Evolutionary conservation across 75 land plant genomes (phyloP).

Genomic region (Pseudotsuga menziesii): DNA sequence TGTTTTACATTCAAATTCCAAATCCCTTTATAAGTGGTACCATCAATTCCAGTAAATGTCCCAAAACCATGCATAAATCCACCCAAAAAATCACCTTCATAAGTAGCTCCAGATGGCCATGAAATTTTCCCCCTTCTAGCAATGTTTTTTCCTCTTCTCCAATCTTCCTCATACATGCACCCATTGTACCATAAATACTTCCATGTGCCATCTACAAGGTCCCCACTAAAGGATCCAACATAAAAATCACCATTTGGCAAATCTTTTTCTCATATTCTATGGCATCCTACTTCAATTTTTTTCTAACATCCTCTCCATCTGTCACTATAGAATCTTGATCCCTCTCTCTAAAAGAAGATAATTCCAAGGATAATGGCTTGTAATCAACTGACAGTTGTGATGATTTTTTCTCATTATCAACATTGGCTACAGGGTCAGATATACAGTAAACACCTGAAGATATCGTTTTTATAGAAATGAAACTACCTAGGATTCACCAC

Average conservation of each 20-base stretch:
- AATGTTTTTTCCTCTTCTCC: constrained; percentile 84
- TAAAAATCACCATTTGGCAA: constrained; percentile 79
- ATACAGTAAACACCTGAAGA: constrained; percentile 54
- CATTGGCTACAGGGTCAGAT: constrained; percentile 68
- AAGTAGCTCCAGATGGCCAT: constrained; percentile 81
- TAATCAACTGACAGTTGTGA: constrained; percentile 20
- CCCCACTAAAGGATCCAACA: constrained; percentile 61
- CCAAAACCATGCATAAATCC: constrained; percentile 92
- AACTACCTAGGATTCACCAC: constrained; percentile 5
- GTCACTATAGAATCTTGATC: constrained; percentile 1
- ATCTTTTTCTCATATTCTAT: constrained; percentile 44
- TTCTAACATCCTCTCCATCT: constrained; percentile 26
- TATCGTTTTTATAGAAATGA: constrained; percentile 3
- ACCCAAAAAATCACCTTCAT: constrained; percentile 90
- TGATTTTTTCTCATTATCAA: constrained; percentile 29
- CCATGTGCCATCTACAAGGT: constrained; percentile 80
- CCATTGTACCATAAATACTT: constrained; percentile 90
- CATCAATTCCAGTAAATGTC: constrained; percentile 49
- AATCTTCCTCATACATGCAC: constrained; percentile 87
- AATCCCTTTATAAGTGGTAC: constrained; percentile 63
- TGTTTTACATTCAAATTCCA: constrained; percentile 88
- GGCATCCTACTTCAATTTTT: constrained; percentile 18
- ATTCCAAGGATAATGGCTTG: constrained; percentile 25
- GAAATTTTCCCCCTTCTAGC: constrained; percentile 81
- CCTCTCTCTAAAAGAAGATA: constrained; percentile 12